Conservation (phyloP, 345 rosid genomes). For the Erodium maritimum region DNA sequence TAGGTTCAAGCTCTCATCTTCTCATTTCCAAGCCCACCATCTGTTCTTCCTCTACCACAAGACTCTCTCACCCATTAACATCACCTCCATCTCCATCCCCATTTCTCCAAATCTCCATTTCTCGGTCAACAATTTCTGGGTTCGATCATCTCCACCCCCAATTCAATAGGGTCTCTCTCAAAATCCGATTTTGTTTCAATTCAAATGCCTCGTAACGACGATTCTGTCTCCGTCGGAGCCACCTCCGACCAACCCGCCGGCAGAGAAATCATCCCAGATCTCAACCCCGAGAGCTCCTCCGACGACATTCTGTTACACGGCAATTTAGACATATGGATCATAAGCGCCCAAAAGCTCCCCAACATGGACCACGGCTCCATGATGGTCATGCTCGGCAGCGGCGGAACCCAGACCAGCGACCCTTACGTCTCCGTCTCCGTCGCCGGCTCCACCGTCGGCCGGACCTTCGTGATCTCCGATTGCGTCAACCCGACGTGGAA, state of each 20-base stretch:
- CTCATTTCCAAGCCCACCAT: neutral
- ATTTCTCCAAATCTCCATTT: neutral
- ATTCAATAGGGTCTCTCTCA: neutral
- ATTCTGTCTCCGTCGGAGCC: too few relatives aligned
- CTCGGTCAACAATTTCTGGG: neutral
- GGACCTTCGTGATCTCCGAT: slow-evolving; percentile 70
- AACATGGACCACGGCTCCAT: slow-evolving; percentile 67
- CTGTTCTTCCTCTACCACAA: neutral
- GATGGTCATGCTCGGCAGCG: slow-evolving; percentile 46
- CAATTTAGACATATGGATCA: slow-evolving; percentile 68
- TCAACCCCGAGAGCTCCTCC: too few relatives aligned
- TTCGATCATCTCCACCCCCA: neutral
- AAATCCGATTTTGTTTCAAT: neutral
- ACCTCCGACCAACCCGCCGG: too few relatives aligned
- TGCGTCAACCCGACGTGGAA: slow-evolving; percentile 72
- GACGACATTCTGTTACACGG: slow-evolving; percentile 89
- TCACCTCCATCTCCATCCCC: neutral
- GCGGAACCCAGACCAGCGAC: slow-evolving; percentile 63
- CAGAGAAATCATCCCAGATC: too few relatives aligned
- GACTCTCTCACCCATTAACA: too few relatives aligned
- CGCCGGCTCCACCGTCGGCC: slow-evolving; percentile 57
- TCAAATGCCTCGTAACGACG: too few relatives aligned
- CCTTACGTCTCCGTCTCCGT: slow-evolving; percentile 70
- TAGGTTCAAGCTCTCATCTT: neutral
- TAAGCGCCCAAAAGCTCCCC: slow-evolving; percentile 73